Conservation (phyloP, 352 stramenopile genomes). For the Globisporangium viniferum region DNA sequence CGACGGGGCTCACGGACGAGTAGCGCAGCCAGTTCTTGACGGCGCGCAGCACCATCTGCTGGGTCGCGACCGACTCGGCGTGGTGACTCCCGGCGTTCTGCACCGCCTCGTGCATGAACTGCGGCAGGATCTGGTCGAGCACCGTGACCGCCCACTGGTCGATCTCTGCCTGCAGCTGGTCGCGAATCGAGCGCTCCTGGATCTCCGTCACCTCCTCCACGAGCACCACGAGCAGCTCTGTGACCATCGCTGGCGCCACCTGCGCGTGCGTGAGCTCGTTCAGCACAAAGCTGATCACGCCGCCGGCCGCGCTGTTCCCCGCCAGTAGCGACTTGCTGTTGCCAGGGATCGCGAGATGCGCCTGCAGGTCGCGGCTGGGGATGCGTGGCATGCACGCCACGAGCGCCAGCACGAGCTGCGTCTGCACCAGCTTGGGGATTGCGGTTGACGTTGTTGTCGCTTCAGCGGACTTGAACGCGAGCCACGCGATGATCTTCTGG, state of each 20-base stretch:
- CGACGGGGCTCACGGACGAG: conserved; percentile 31
- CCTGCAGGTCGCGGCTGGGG: conserved; percentile 33
- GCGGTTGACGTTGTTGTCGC: background rate
- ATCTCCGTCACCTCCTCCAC: conserved; percentile 64
- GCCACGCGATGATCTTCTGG: conserved; percentile 54
- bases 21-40: conserved; percentile 65
- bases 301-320: conserved; percentile 6
- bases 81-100: conserved; percentile 10
- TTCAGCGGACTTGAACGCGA: conserved; percentile 23
- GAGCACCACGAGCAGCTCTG: conserved; percentile 62
- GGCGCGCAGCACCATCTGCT: conserved; percentile 58
- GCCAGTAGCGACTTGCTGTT: conserved; percentile 11
- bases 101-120: conserved; percentile 70
- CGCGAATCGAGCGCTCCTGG: conserved; percentile 37
- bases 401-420: conserved; percentile 69
- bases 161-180: conserved; percentile 58
- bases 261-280: conserved; percentile 36
- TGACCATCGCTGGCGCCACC: conserved; percentile 37
- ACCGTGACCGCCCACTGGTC: conserved; percentile 55
- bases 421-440: conserved; percentile 64
- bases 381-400: conserved; percentile 59
- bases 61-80: conserved; percentile 31
- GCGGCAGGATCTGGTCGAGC: conserved; percentile 63
- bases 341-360: conserved; percentile 10
- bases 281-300: conserved; percentile 60